These are phyloP conservation scores for Podospora tetraspora DNA, from an alignment of 495 filamentous ascomycete genomes.

Conservation along the genomic window DNA sequence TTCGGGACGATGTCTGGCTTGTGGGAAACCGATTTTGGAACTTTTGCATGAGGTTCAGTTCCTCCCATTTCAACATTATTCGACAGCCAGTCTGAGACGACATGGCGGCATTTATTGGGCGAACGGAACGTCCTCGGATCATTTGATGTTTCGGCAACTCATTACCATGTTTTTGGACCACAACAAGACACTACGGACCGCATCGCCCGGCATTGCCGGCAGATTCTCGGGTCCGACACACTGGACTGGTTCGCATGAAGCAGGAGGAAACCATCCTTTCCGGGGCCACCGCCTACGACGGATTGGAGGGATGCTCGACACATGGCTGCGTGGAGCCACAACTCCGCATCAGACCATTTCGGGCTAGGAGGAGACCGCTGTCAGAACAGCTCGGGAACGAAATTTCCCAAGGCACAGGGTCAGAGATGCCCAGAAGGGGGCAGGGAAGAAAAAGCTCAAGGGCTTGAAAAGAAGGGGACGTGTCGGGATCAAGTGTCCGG, in stretches of 20 bases:
- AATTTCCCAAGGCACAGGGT: neutral
- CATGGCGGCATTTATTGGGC: conserved; percentile 7
- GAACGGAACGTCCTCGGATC: conserved; percentile 4
- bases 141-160: conserved; percentile 18
- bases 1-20: conserved; percentile 15
- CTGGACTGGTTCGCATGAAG: neutral
- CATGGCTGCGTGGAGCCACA: neutral
- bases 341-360: neutral
- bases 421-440: neutral
- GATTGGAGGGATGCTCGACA: neutral
- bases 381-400: neutral
- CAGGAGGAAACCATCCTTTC: neutral
- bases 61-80: conserved; percentile 17
- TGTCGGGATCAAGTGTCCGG: neutral
- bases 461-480: neutral
- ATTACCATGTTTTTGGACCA: conserved; percentile 12
- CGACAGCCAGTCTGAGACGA: conserved; percentile 15
- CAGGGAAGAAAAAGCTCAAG: neutral
- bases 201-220: neutral
- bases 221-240: neutral
- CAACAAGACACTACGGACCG: neutral
- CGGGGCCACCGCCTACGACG: neutral
- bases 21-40: conserved; percentile 18
- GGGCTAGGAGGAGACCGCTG: neutral
- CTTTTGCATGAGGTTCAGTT: neutral